Evolutionary conservation across 352 stramenopile genomes (phyloP).

Genomic region (Phytophthora palmivora): DNA sequence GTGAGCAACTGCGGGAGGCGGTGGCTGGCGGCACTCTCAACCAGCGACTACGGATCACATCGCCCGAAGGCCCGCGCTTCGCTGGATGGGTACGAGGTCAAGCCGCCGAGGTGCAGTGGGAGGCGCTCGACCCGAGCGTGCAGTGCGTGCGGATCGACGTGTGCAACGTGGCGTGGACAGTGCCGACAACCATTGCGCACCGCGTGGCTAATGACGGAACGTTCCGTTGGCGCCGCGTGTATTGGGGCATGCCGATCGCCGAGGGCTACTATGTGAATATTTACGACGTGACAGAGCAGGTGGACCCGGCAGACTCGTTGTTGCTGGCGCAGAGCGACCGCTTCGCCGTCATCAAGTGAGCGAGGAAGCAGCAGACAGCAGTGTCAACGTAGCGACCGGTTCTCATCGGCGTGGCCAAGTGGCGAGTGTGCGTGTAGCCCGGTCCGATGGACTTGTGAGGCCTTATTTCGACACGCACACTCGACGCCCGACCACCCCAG

Average conservation of each 20-base stretch:
- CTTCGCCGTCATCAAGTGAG: slow-evolving; percentile 69
- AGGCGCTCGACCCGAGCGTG: slow-evolving; percentile 74
- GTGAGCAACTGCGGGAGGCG: slow-evolving; percentile 50
- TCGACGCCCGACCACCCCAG: slow-evolving; percentile 3
- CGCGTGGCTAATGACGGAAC: slow-evolving; percentile 72
- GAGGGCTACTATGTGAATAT: slow-evolving; percentile 91
- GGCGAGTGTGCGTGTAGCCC: slow-evolving; percentile 4
- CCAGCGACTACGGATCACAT: slow-evolving; percentile 62
- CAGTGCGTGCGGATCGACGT: slow-evolving; percentile 85
- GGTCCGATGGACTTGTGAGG: slow-evolving; percentile 4
- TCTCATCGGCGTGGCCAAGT: slow-evolving; percentile 31
- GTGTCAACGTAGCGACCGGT: slow-evolving; percentile 33
- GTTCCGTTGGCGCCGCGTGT: slow-evolving; percentile 80
- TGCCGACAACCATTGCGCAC: slow-evolving; percentile 79
- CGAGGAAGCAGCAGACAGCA: slow-evolving; percentile 21
- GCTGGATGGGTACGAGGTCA: slow-evolving; percentile 80
- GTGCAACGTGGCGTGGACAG: slow-evolving; percentile 84
- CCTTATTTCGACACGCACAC: slow-evolving; percentile 6
- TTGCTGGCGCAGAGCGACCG: slow-evolving; percentile 74
- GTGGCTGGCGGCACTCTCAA: slow-evolving; percentile 26
- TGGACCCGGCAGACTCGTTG: slow-evolving; percentile 45
- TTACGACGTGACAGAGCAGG: slow-evolving; percentile 79
- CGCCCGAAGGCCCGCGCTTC: slow-evolving; percentile 55
- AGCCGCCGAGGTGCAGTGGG: slow-evolving; percentile 81
- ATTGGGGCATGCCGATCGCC: slow-evolving; percentile 88